Evolutionary conservation across 2,329 filamentous ascomycete species (phyloP), one percentile per base, ranked within the genome.

Genomic region (Calycina herbarum): DNA sequence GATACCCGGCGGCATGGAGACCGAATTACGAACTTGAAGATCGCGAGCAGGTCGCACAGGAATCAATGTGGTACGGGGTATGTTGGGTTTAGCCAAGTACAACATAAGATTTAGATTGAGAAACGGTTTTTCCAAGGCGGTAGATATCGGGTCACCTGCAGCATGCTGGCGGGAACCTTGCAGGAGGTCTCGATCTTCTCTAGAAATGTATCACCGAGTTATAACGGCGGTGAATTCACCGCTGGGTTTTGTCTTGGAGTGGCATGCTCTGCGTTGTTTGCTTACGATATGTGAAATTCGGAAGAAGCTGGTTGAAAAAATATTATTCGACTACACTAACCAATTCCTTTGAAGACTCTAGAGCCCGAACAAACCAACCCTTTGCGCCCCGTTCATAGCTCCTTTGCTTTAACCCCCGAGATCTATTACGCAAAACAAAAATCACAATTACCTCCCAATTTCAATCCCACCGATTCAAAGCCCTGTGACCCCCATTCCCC

Each of bases 381-480:
- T 7, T 57, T 57, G 56, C 56, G 56, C 56, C 56, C 56, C 56
- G 10, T 31, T 57, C 56, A 31, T 15, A 35, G 27, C 31, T 27
- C 56, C 27, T 33, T 33, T 7, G 27, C 13, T 35, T 35, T 31
- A 5, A 54, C 5, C 48, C 5, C 48, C 48, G 4, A 24, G 11
- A 13, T 13, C n/a, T 54, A 27, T 54, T 54, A 54, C 24, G 20
- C 48, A 27, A 54, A 54, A 13, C 48, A 24, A 54, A 54, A 54
- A 54, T 27, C 48, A 54, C 48, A 54, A 54, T 54, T 15, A 8
- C 48, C 48, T 27, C 48, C 48, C 48, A 57, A 57, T n/a, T 57
- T 33, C 27, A 5, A n/a, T 10, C 27, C 29, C 17, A 27, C 27
- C 56, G 13, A 35, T 5, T 35, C 13, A 35, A 35, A 57, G n/a